These are phyloP conservation scores for Mortierella sp. DNA, from an alignment of 371 early-diverging fungal genomes.

Conservation along the genomic window DNA sequence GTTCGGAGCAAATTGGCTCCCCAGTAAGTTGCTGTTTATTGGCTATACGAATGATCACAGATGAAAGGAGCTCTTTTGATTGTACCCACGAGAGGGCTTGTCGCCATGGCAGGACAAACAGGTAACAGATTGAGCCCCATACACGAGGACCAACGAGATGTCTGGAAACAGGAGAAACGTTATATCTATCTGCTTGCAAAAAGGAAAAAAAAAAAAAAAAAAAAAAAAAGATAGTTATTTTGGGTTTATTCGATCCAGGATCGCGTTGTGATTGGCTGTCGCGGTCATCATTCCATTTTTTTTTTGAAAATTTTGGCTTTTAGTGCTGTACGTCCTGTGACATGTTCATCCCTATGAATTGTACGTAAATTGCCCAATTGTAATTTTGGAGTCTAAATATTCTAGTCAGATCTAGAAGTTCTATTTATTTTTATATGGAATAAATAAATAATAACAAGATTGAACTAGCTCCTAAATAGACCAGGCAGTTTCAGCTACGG, in stretches of 20 bases:
- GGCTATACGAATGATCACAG: too few species aligned
- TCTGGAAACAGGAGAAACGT: neutral
- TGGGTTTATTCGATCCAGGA: neutral
- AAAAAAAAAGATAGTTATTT: neutral
- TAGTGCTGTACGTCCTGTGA: too few species aligned
- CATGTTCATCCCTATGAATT: too few species aligned
- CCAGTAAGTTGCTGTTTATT: neutral
- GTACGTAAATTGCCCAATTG: neutral
- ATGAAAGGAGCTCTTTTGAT: neutral
- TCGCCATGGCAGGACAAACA: conserved; percentile 8
- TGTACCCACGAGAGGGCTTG: neutral
- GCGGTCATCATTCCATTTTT: conserved; percentile 32
- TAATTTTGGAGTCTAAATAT: too few species aligned
- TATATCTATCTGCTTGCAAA: neutral
- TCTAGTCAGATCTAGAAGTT: too few species aligned
- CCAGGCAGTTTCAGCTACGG: conserved; percentile 26
- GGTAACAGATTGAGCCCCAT: neutral
- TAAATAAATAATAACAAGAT: too few species aligned
- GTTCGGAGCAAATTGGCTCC: neutral
- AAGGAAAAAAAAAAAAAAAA: neutral
- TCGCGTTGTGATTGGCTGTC: conserved; percentile 33
- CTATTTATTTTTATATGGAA: too few species aligned
- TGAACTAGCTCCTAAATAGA: neutral
- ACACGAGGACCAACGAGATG: neutral
- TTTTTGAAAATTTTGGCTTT: neutral